Evolutionary conservation across 306 rosid genomes (phyloP), one percentile per base, ranked within the genome.

Genomic region (Lablab purpureus): DNA sequence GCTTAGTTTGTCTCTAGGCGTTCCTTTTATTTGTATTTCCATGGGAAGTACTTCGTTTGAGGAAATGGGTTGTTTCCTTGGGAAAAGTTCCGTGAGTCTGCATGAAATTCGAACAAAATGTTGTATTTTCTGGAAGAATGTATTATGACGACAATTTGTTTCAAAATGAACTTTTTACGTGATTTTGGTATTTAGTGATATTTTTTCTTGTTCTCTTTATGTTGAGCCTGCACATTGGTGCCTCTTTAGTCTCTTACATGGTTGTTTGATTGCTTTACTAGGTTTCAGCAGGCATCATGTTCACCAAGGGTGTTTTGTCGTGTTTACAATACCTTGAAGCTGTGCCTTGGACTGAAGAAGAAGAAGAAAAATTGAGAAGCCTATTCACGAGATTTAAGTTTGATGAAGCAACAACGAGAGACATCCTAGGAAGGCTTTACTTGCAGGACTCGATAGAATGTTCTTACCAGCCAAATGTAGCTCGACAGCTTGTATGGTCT

Each of bases 331-430:
- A 88, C 82, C 93, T 93, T 11, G 98, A 93, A 84, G 98, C 94
- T 52, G 94, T 93, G 87, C 97, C 97, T 84, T 93, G 97, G 97
- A 89, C 94, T 4, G 98, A 93, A 84, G 98, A 93, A 82, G 97
- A 93, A 81, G 97, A 91, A 87, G 97, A 89, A 82, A 93, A 93
- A 76, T 56, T 93, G 43, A 87, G 94, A 81, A 81, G 82, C 77
- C 72, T 93, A 79, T 89, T 93, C 69, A 81, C 87, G 5, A 89
- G 90, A 68, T 87, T 91, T 25, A 88, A 87, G 89, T 93, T 91
- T 15, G 94, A 93, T 37, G 93, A 93, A 34, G 82, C 87, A 50
- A 93, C 97, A 12, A 89, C 91, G 63, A 87, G 85, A 67, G 98
- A 91, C 83, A 90, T 91, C 75, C 75, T 93, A 32, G 90, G 93